Evolutionary conservation across 1,284 basidiomycete species (phyloP).

Genomic region (Microbotryum saponariae): DNA sequence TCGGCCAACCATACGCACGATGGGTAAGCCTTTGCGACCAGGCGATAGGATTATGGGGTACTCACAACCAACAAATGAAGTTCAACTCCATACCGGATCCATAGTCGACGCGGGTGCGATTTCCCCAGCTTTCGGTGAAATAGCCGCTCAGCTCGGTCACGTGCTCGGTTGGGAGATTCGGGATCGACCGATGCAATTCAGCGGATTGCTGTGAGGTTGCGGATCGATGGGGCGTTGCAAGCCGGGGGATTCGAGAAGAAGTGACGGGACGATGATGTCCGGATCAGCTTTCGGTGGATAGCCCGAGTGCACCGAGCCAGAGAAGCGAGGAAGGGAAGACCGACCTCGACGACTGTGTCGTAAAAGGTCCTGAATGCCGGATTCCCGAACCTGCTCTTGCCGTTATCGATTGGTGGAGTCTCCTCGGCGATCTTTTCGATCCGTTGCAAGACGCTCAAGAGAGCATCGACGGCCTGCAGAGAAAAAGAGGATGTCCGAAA

Average conservation of each 20-base stretch:
- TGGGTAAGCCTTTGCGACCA: not conserved
- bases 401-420: constrained; percentile 82
- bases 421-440: constrained; percentile 59
- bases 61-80: constrained; percentile 93
- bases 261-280: not conserved
- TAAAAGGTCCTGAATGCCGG: constrained; percentile 91
- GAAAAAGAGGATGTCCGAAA: not conserved
- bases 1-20: no score
- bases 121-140: constrained; percentile 85
- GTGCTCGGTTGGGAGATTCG: constrained; percentile 53
- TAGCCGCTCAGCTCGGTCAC: constrained; percentile 67
- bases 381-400: constrained; percentile 90
- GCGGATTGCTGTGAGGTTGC: constrained; percentile 30
- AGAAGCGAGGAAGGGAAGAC: constrained; percentile 34
- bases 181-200: constrained; percentile 51
- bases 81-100: constrained; percentile 99
- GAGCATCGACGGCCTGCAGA: constrained; percentile 53
- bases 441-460: constrained; percentile 59
- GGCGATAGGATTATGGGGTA: no score
- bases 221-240: not conserved
- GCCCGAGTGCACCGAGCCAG: not conserved
- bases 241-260: not conserved
- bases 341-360: constrained; percentile 65
- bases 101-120: constrained; percentile 86
- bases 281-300: not conserved